Evolutionary conservation across 495 filamentous ascomycete species (phyloP), one percentile per base, ranked within the genome.

Genomic region (Pseudomonodictys pantanalensis): DNA sequence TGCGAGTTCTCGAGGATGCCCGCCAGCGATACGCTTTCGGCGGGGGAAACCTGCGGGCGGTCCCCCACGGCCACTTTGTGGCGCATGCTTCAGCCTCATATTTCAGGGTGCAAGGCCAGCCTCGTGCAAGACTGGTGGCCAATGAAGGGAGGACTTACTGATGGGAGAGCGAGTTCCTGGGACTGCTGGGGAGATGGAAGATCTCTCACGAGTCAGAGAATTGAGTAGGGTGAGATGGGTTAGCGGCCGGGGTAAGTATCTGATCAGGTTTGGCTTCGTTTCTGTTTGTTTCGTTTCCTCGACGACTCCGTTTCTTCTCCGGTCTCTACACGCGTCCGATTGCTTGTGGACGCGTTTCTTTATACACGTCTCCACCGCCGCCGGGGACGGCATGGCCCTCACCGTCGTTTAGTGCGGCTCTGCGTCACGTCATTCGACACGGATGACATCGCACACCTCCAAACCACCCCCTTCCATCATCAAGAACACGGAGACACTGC

Each of bases 1-100:
- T 38, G 51, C n/a, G n/a, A 23, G 30, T 51, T 62, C 25, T 62
- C 58, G 49, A 62, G 52, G 6, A 62, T 56, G 25, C n/a, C 26
- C 20, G 57, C 35, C 39, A 60, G 35, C 41, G 49, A 53, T 10
- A 20, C 30, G 43, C 56, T 44, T 9, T 10, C n/a, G 32, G 11
- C 23, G 48, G 58, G 28, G 58, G 51, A n/a, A n/a, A n/a, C n/a
- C n/a, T n/a, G n/a, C n/a, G n/a, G n/a, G n/a, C n/a, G 51, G 58
- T 62, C 42, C 12, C 4, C 30, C 17, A 29, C 28, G 47, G 56
- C 56, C 39, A 47, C 47, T 52, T 4, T 49, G 51, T 49, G 58
- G 58, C 43, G 51, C 51, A 62, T 39, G 52, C 50, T n/a, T 51
- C 51, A 56, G 58, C 58, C 51, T 56, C 58, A 49, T 15, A 15